Conservation (phyloP, 176 grass and related monocot genomes). For the Microstegium vimineum region DNA sequence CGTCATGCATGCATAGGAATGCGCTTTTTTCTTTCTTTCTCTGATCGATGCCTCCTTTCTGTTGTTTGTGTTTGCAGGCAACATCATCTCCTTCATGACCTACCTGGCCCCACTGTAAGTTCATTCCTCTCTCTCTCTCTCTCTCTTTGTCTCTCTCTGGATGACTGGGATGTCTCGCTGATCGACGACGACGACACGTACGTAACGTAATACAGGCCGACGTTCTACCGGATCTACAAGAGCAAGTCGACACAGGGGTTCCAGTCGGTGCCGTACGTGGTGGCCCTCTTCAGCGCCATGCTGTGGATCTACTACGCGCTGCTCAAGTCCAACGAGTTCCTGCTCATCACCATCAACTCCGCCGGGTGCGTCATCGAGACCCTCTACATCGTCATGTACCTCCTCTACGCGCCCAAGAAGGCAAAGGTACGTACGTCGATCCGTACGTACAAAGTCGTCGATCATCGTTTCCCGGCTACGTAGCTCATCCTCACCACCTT, state of each 20-base stretch:
- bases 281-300: constrained; percentile 83
- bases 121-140: background rate
- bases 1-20: too few species aligned
- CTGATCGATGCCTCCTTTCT: background rate
- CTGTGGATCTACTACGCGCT: constrained; percentile 92
- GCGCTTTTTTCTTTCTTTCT: too few species aligned
- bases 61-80: constrained; percentile 30
- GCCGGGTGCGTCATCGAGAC: constrained; percentile 82
- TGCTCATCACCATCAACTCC: constrained; percentile 76
- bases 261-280: constrained; percentile 83
- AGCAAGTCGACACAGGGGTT: constrained; percentile 80
- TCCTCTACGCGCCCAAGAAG: constrained; percentile 58
- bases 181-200: too few species aligned
- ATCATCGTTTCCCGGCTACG: too few species aligned
- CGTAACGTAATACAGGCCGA: too few species aligned
- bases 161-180: too few species aligned
- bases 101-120: constrained; percentile 82
- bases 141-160: background rate
- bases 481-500: too few species aligned
- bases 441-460: too few species aligned
- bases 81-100: constrained; percentile 85
- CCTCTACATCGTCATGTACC: constrained; percentile 63
- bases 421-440: constrained; percentile 31
- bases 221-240: constrained; percentile 68
- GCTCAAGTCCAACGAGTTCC: constrained; percentile 49